A percentile compares a stretch with the other conserved stretches of the same genome.
Conservation (phyloP, 257 asterid genomes). For the Plectranthus barbatus region DNA sequence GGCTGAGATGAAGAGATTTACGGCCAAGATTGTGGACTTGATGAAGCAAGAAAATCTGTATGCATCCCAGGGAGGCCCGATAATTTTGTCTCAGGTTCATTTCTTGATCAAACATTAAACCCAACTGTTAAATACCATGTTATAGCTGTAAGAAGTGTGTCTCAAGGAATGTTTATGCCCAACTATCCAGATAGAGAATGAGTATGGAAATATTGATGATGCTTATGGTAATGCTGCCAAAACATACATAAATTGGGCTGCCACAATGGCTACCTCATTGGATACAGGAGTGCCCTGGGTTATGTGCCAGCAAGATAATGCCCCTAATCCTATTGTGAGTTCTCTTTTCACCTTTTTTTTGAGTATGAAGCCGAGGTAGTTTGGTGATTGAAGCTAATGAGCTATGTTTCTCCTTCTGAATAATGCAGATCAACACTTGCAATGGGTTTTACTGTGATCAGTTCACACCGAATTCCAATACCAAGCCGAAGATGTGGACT, state of each 20-base stretch:
- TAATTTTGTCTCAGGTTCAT: constrained; percentile 78
- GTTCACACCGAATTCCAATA: constrained; percentile 72
- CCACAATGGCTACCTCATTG: constrained; percentile 69
- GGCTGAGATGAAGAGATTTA: constrained; percentile 89
- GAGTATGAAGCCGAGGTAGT: not conserved
- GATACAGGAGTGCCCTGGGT: constrained; percentile 92
- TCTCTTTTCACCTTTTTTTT: not conserved
- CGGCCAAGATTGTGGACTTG: constrained; percentile 76
- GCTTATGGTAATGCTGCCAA: constrained; percentile 56
- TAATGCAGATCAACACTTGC: constrained; percentile 78
- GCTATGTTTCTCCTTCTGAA: not conserved
- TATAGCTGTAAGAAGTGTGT: not conserved
- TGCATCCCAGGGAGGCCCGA: constrained; percentile 93
- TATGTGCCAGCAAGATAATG: constrained; percentile 91
- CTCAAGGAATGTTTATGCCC: not conserved
- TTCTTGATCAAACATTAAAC: not conserved
- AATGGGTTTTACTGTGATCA: constrained; percentile 93
- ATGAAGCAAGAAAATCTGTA: constrained; percentile 71
- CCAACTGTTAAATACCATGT: not conserved
- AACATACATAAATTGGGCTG: constrained; percentile 81
- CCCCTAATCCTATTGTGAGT: constrained; percentile 81
- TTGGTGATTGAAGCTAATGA: not conserved
- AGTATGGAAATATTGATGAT: constrained; percentile 65
- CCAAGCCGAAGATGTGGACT: constrained; percentile 88
- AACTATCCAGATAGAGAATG: constrained; percentile 69